Conservation (phyloP, 2,329 filamentous ascomycete genomes). For the Fusarium sp. region DNA sequence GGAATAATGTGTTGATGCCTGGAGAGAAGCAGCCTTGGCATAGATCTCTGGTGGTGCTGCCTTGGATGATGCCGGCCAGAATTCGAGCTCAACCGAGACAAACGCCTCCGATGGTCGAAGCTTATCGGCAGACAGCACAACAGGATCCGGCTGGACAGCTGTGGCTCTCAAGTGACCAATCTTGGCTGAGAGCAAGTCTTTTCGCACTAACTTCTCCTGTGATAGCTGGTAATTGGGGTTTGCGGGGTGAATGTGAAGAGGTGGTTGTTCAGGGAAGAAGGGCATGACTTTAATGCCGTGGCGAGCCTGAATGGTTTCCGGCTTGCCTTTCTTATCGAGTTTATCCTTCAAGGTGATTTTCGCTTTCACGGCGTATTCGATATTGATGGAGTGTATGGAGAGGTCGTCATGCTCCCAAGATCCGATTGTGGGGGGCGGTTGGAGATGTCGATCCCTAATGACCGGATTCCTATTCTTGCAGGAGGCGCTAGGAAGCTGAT, state of each 20-base stretch:
- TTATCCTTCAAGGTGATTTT: neutral
- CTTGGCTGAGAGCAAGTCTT: conserved; percentile 21
- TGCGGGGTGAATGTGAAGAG: conserved; percentile 14
- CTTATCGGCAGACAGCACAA: conserved; percentile 28
- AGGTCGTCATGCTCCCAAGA: conserved; percentile 33
- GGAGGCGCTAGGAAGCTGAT: conserved; percentile 24
- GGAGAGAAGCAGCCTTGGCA: conserved; percentile 17
- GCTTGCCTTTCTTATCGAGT: neutral
- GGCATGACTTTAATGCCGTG: conserved; percentile 31
- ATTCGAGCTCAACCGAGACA: conserved; percentile 25
- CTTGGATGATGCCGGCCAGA: conserved; percentile 26
- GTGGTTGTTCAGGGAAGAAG: conserved; percentile 26
- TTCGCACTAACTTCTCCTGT: conserved; percentile 28
- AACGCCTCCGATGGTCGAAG: conserved; percentile 11
- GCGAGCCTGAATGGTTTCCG: neutral
- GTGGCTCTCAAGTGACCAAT: conserved; percentile 22
- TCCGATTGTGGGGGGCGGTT: conserved; percentile 31
- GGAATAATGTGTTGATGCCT: conserved; percentile 30
- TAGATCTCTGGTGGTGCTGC: conserved; percentile 17
- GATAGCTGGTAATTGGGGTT: conserved; percentile 17
- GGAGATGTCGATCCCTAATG: conserved; percentile 23
- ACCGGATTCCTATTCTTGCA: conserved; percentile 20
- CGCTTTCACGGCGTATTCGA: conserved; percentile 25
- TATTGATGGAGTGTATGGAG: conserved; percentile 16
- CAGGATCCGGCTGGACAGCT: conserved; percentile 17